Conservation (phyloP, 1,284 basidiomycete species). For the Rhizopogon parksii region DNA sequence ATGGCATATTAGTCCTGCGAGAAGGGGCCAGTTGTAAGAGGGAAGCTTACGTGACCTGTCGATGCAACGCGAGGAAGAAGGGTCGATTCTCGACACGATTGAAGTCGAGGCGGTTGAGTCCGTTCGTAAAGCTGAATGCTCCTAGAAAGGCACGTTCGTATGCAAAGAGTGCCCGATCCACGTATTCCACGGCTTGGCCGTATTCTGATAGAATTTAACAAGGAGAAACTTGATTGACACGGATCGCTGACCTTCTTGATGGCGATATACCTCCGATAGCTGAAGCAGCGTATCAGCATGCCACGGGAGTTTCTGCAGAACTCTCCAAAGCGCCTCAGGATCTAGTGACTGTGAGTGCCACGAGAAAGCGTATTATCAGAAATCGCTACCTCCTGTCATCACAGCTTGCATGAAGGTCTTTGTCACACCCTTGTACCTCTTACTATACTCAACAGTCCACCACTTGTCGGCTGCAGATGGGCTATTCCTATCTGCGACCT, state of each 20-base stretch:
- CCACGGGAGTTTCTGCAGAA: slow-evolving; percentile 62
- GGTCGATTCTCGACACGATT: slow-evolving; percentile 79
- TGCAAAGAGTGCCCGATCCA: slow-evolving; percentile 82
- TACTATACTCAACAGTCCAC: slow-evolving; percentile 84
- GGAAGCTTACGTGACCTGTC: slow-evolving; percentile 61
- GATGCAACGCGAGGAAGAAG: slow-evolving; percentile 75
- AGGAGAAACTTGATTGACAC: neutral
- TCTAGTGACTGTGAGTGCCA: slow-evolving; percentile 34
- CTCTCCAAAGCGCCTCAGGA: slow-evolving; percentile 57
- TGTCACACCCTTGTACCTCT: slow-evolving; percentile 74
- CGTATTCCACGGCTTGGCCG: slow-evolving; percentile 75
- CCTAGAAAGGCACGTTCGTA: slow-evolving; percentile 85
- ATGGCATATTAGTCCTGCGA: slow-evolving; percentile 1
- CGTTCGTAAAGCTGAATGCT: slow-evolving; percentile 74
- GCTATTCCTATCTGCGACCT: slow-evolving; percentile 38
- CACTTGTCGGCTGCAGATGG: slow-evolving; percentile 56
- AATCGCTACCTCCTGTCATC: slow-evolving; percentile 62
- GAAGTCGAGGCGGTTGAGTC: slow-evolving; percentile 80
- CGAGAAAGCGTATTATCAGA: neutral
- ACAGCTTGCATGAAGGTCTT: slow-evolving; percentile 77
- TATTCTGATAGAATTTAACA: slow-evolving; percentile 49
- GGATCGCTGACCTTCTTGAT: slow-evolving; percentile 64
- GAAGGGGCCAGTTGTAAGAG: neutral
- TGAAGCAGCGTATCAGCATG: slow-evolving; percentile 90
- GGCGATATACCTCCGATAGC: slow-evolving; percentile 75